Percentiles rank a stretch among this genome's conserved stretches.
phyloP scores from a whole-genome alignment of 1,284 basidiomycete genomes.

The Uromyces viciae-fabae region DNA sequence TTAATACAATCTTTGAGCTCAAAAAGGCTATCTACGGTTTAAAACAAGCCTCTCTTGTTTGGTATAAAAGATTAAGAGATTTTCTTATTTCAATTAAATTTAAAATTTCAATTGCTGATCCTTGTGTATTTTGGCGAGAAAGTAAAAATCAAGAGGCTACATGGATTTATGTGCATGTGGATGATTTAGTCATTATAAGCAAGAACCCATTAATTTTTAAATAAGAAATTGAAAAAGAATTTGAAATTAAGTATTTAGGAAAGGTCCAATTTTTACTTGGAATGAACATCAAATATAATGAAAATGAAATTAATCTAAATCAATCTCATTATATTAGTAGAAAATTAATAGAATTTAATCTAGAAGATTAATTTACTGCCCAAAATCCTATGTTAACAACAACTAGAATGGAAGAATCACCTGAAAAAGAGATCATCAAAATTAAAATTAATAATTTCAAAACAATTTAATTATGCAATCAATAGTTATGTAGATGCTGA shows the following conservation, averaged over 20 bases:
- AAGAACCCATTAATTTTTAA: neutral
- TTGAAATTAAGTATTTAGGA: neutral
- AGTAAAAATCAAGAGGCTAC: neutral
- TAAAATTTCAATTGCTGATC: neutral
- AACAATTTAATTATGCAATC: too few relatives aligned
- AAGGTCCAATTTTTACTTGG: neutral
- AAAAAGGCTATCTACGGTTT: neutral
- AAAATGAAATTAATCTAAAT: neutral
- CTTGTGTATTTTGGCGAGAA: neutral
- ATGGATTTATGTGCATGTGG: neutral
- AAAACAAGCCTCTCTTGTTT: neutral
- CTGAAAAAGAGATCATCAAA: neutral
- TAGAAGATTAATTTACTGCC: neutral
- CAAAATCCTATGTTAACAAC: neutral
- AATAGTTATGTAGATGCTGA: too few relatives aligned
- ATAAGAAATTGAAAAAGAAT: neutral
- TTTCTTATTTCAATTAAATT: neutral
- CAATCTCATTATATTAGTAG: neutral
- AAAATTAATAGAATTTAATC: neutral
- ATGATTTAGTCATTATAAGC: neutral
- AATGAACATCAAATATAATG: neutral
- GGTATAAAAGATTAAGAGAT: neutral
- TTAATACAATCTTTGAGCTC: neutral
- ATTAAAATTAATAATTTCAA: too few relatives aligned
- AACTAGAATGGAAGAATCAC: neutral